Evolutionary conservation across 2,329 filamentous ascomycete species (phyloP), one percentile per base, ranked within the genome.

Genomic region (Claviceps monticola): DNA sequence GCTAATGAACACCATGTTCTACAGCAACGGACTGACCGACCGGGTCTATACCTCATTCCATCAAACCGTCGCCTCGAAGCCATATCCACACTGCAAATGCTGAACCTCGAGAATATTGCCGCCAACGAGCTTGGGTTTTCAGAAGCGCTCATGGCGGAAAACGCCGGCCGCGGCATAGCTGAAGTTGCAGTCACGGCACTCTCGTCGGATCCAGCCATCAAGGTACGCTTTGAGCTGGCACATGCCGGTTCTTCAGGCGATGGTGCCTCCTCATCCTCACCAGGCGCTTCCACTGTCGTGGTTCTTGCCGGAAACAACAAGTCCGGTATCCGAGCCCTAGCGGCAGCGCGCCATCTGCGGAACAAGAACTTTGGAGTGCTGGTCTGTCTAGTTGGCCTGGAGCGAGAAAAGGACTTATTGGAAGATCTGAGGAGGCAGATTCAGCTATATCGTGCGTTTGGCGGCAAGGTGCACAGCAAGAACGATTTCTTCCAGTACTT

Each of bases 291-390:
- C 4, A 72, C 74, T 0, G 70, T 81, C 36, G 81, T 95, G 21
- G 80, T 97, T 6, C 74, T 97, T n/a, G 90, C 88, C 0, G 91
- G 93, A n/a, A 97, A 96, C 66, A 91, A 95, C 66, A 88, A 88
- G 58, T 89, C 84, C 1, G 90, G 91, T 41, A 83, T 87, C 39
- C 79, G 91, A 53, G 88, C 89, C 3, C 76, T 97, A 50, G 86
- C 88, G 14, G 89, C 89, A 4, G 89, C 84, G 29, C 81, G 93
- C 4, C 90, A 97, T 64, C 76, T 97, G 8, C 82, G 87, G 49
- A 91, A 90, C 62, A 86, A 90, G 56, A 86, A 86, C 19, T 73
- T 88, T 51, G 84, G 88, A 52, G 82, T 95, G 39, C 79, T 94
- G 46, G 75, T 95, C 6, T 93, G 88, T 55, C 76, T 97, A 7